Conservation (phyloP, 352 stramenopile species). For the Pythium coloratum region DNA sequence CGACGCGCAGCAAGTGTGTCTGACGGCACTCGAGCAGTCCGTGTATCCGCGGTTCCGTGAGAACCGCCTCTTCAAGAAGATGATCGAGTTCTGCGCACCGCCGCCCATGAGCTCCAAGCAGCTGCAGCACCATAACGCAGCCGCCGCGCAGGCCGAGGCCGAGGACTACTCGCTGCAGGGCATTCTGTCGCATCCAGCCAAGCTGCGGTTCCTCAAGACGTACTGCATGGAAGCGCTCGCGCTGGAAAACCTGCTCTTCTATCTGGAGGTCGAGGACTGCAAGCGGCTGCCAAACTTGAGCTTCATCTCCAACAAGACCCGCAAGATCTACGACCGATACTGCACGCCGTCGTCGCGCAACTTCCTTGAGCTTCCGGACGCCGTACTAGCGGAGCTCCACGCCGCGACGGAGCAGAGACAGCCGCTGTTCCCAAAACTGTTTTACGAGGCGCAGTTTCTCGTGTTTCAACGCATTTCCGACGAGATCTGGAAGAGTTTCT, state of each 20-base stretch:
- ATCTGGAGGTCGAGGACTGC: constrained; percentile 83
- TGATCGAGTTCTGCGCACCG: constrained; percentile 67
- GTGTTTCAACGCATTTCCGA: constrained; percentile 67
- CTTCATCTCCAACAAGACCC: constrained; percentile 77
- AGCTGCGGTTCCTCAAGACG: constrained; percentile 83
- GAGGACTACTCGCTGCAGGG: constrained; percentile 67
- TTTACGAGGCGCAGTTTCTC: constrained; percentile 64
- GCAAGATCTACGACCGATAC: constrained; percentile 82
- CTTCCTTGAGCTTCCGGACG: constrained; percentile 43
- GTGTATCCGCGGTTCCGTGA: constrained; percentile 80
- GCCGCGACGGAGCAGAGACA: constrained; percentile 42
- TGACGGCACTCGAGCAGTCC: constrained; percentile 64
- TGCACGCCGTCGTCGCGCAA: constrained; percentile 47
- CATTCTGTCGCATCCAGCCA: constrained; percentile 70
- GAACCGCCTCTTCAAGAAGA: constrained; percentile 73
- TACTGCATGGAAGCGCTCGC: constrained; percentile 83
- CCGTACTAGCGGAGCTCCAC: constrained; percentile 47
- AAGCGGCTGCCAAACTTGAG: constrained; percentile 80
- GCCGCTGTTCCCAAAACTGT: constrained; percentile 57
- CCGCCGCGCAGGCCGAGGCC: constrained; percentile 20
- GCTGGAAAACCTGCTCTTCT: constrained; percentile 85
- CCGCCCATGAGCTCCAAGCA: constrained; percentile 19
- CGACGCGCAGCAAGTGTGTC: constrained; percentile 65
- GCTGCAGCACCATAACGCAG: constrained; percentile 20
- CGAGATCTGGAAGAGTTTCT: constrained; percentile 68